These are phyloP conservation scores for Saccharomycopsis sp. DNA, from an alignment of 805 yeast species.

Conservation along the genomic window DNA sequence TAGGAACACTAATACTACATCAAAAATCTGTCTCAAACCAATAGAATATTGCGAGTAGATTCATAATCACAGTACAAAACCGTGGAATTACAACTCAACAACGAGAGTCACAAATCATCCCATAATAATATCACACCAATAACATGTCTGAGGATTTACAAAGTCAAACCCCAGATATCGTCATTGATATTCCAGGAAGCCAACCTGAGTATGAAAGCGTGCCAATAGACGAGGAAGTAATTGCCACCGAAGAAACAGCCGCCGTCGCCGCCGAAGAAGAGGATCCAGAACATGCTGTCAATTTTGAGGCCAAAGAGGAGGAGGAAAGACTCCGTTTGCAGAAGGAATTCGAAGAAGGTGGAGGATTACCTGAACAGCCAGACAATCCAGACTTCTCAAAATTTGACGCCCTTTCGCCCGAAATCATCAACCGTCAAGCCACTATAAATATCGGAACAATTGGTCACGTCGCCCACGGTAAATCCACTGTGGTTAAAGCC, in stretches of 20 bases:
- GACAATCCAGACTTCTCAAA: slow-evolving; percentile 74
- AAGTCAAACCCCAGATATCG: slow-evolving; percentile 78
- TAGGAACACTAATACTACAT: not conserved
- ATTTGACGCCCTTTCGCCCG: slow-evolving; percentile 86
- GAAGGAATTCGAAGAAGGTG: slow-evolving; percentile 93
- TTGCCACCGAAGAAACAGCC: slow-evolving; percentile 23
- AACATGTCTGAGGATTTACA: slow-evolving; percentile 70
- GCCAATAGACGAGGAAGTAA: slow-evolving; percentile 30
- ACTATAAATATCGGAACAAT: slow-evolving; percentile 97
- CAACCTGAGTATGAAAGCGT: slow-evolving; percentile 38
- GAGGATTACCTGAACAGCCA: slow-evolving; percentile 97
- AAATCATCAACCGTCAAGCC: slow-evolving; percentile 97
- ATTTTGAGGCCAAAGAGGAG: slow-evolving; percentile 71
- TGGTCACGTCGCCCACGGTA: slow-evolving; percentile 96
- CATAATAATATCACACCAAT: not conserved
- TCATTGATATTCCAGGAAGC: slow-evolving; percentile 44
- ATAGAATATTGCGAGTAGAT: too few relatives aligned
- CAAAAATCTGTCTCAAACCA: not conserved
- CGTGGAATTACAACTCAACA: too few relatives aligned
- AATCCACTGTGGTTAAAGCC: slow-evolving; percentile 88
- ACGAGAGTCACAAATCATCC: too few relatives aligned
- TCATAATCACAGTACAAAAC: too few relatives aligned
- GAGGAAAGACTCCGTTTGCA: slow-evolving; percentile 61
- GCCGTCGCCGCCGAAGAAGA: slow-evolving; percentile 34
- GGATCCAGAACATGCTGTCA: slow-evolving; percentile 55